Evolutionary conservation across 441 rosid species (phyloP).

Genomic region (Isatis lusitanica): DNA sequence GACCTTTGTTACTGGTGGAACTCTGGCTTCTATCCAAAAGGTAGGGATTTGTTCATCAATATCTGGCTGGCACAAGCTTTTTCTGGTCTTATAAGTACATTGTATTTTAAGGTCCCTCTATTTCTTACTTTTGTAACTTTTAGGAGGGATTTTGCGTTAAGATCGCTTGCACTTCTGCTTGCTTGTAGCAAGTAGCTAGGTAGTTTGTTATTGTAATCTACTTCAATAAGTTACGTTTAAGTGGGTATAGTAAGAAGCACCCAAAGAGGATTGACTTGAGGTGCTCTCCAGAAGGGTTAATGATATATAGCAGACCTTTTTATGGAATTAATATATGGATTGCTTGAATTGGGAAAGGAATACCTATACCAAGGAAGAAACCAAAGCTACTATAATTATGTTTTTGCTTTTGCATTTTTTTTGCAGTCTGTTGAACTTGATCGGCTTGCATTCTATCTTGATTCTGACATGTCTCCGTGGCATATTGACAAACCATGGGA

Average conservation of each 20-base stretch:
- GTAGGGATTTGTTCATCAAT: slow-evolving; percentile 33
- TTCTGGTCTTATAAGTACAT: slow-evolving; percentile 9
- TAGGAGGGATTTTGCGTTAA: slow-evolving; percentile 16
- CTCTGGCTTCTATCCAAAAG: slow-evolving; percentile 82
- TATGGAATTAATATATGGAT: slow-evolving; percentile 18
- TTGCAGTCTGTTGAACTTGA: slow-evolving; percentile 92
- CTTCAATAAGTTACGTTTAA: slow-evolving; percentile 10
- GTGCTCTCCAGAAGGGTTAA: slow-evolving; percentile 20
- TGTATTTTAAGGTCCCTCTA: slow-evolving; percentile 1
- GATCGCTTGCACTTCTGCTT: slow-evolving; percentile 9
- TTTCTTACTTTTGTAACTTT: slow-evolving; percentile 20
- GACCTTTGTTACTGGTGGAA: slow-evolving; percentile 85
- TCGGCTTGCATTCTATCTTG: slow-evolving; percentile 92
- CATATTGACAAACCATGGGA: slow-evolving; percentile 83
- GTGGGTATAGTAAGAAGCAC: slow-evolving; percentile 24
- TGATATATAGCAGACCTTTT: slow-evolving; percentile 13
- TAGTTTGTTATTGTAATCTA: slow-evolving; percentile 11
- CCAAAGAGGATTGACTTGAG: slow-evolving; percentile 1
- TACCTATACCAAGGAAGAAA: slow-evolving; percentile 23
- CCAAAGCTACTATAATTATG: slow-evolving; percentile 15
- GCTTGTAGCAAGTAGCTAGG: slow-evolving; percentile 12
- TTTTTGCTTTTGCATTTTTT: slow-evolving; percentile 8
- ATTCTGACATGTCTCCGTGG: slow-evolving; percentile 94
- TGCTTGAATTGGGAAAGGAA: slow-evolving; percentile 20
- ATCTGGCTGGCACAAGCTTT: slow-evolving; percentile 3